Base-by-base conservation (phyloP, 139 green algal genomes). In the Eudorina sp. region DNA sequence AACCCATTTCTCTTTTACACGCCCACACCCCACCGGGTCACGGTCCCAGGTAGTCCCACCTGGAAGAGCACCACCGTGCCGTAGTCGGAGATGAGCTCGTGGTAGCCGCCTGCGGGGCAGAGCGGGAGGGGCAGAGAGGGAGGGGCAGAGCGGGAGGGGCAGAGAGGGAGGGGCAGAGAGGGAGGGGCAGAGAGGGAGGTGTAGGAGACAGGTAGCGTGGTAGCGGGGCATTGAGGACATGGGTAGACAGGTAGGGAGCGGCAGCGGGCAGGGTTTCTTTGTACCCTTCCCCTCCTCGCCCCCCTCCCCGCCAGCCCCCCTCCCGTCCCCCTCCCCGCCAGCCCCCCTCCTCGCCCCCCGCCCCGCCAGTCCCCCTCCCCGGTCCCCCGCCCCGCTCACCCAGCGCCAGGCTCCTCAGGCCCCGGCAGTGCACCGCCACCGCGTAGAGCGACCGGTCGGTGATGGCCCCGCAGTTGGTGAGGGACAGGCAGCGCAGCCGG, bases 401-500 rank as follows among this genome's bases (percentile, higher is more conserved):
- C 43, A 87, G 81, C 31, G 19, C 31, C 45, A 87, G 62, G 23
- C 46, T 51, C 2, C 3, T 53, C 5, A 87, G 60, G 19, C 81
- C 64, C 27, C 79, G 53, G 85, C 88, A 93, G 79, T 90, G 79
- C 41, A 64, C 73, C 0, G 90, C 90, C 1, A 91, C 41, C 6
- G 90, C 84, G 51, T 92, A 93, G 40, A 93, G 58, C 3, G 88
- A 88, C 34, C 90, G 85, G 80, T 94, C 75, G 7, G 88, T 91
- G 66, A 92, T 78, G 66, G 83, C 80, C 41, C 86, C 86, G 76
- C 91, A 94, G 89, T 94, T 91, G 68, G 75, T 76, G 23, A 94
- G 89, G 23, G 85, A 53, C 16, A 94, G 75, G 53, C 36, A 27
- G 66, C 45, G 25, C 73, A 93, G 80, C 31, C 81, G 51, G 34